Conservation (phyloP, 768 basidiomycete species). For the Lactifluus pinguis region DNA sequence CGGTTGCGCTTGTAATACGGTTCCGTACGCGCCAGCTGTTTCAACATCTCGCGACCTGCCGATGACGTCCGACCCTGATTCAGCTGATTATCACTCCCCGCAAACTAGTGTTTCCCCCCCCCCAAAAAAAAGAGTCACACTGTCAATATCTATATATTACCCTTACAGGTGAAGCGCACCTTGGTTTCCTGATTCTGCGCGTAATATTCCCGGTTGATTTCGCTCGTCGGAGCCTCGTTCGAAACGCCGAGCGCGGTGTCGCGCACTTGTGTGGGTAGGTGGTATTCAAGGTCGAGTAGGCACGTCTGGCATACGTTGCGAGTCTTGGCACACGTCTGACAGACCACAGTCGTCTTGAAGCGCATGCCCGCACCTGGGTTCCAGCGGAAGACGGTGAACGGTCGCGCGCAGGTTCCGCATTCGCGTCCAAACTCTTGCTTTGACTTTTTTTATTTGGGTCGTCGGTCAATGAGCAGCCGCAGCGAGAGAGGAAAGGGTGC, state of each 20-base stretch:
- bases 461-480: neutral
- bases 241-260: conserved; percentile 86
- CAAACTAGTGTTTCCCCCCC: conserved; percentile 38
- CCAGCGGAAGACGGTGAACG: conserved; percentile 97
- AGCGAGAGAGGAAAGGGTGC: conserved; percentile 17
- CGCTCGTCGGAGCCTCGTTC: conserved; percentile 88
- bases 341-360: conserved; percentile 95
- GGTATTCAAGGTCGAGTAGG: conserved; percentile 91
- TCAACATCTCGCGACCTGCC: conserved; percentile 94
- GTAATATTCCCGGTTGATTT: conserved; percentile 94
- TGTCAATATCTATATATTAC: neutral
- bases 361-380: conserved; percentile 90
- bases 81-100: conserved; percentile 57
- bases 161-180: conserved; percentile 32
- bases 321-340: conserved; percentile 94
- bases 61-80: conserved; percentile 54
- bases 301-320: conserved; percentile 98
- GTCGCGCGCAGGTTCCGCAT: conserved; percentile 95
- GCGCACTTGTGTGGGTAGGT: conserved; percentile 91
- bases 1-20: conserved; percentile 97
- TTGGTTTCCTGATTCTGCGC: conserved; percentile 87
- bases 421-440: conserved; percentile 95
- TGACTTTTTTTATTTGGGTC: conserved; percentile 42
- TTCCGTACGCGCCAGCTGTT: conserved; percentile 87
- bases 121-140: no score